Percentiles rank a stretch among this genome's conserved stretches.
phyloP scores from a whole-genome alignment of 2,329 filamentous ascomycete genomes.

The Gaeumannomyces tritici region DNA sequence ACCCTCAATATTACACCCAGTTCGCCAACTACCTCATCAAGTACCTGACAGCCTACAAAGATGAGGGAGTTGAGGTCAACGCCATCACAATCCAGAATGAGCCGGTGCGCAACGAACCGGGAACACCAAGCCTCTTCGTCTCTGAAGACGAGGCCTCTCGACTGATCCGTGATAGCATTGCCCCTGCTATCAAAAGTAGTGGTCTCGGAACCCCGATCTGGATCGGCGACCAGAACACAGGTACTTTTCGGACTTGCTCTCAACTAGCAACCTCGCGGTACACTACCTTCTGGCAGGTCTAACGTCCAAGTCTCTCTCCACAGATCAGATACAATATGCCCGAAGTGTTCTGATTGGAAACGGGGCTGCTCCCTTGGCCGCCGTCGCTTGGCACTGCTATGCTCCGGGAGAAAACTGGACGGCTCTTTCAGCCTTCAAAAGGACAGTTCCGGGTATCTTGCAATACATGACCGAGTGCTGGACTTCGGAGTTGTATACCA shows the following conservation, averaged over 20 bases:
- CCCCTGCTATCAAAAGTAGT: constrained; percentile 25
- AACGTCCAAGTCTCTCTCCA: background rate
- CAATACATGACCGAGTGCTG: constrained; percentile 43
- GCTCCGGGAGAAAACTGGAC: constrained; percentile 23
- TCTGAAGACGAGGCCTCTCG: constrained; percentile 24
- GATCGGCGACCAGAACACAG: constrained; percentile 30
- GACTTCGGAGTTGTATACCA: constrained; percentile 22
- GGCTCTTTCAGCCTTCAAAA: constrained; percentile 28
- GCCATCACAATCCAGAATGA: constrained; percentile 36
- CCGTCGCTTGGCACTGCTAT: constrained; percentile 33
- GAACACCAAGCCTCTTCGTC: constrained; percentile 28
- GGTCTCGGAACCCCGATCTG: constrained; percentile 34
- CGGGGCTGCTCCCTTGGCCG: constrained; percentile 18
- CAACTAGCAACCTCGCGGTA: background rate
- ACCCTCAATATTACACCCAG: constrained; percentile 23
- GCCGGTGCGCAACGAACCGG: constrained; percentile 27
- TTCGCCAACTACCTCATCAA: constrained; percentile 29
- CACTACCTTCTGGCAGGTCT: background rate
- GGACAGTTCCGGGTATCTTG: constrained; percentile 23
- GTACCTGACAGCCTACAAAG: constrained; percentile 28
- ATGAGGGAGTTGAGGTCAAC: constrained; percentile 24
- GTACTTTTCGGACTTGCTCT: constrained; percentile 19
- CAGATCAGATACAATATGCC: constrained; percentile 23
- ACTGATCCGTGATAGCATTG: constrained; percentile 27
- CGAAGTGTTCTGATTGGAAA: constrained; percentile 25